phyloP scores from a whole-genome alignment of 192 early-diverging fungal species.

The Phlyctochytrium planicorne region DNA sequence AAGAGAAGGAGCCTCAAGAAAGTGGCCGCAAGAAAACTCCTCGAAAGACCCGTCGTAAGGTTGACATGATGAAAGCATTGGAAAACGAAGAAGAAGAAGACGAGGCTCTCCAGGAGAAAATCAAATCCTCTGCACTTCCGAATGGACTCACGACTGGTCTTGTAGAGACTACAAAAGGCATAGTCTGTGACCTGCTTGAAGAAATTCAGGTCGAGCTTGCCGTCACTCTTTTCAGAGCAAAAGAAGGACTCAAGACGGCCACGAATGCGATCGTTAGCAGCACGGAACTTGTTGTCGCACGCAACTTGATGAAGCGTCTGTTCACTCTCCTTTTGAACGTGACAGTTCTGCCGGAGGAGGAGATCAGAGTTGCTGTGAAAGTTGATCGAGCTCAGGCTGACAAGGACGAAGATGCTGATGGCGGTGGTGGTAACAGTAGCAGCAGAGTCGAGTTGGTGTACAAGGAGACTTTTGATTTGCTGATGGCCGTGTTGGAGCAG shows the following conservation, averaged over 20 bases:
- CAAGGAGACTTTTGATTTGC: neutral
- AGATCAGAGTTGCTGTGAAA: neutral
- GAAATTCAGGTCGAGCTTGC: slow-evolving; percentile 13
- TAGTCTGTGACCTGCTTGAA: slow-evolving; percentile 35
- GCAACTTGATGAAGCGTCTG: slow-evolving; percentile 22
- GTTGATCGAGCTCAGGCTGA: neutral
- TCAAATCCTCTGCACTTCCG: neutral
- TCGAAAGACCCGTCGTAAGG: too few species aligned
- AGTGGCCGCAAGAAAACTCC: slow-evolving; percentile 7
- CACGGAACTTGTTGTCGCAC: slow-evolving; percentile 1
- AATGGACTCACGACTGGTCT: slow-evolving; percentile 16
- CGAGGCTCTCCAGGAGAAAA: too few species aligned
- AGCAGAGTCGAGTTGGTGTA: neutral
- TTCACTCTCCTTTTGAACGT: slow-evolving; percentile 15
- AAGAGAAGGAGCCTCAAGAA: neutral
- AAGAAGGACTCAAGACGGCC: slow-evolving; percentile 10
- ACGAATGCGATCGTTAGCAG: neutral
- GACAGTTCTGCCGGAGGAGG: too few species aligned
- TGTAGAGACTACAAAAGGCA: slow-evolving; percentile 14
- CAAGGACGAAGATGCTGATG: neutral
- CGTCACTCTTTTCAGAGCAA: neutral
- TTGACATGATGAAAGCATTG: too few species aligned
- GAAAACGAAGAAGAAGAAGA: slow-evolving; percentile 14
- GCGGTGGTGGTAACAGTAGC: too few species aligned
- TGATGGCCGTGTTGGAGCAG: neutral